Base-by-base conservation (phyloP, 1,284 basidiomycete genomes). In the Rhodotorula sp. region DNA sequence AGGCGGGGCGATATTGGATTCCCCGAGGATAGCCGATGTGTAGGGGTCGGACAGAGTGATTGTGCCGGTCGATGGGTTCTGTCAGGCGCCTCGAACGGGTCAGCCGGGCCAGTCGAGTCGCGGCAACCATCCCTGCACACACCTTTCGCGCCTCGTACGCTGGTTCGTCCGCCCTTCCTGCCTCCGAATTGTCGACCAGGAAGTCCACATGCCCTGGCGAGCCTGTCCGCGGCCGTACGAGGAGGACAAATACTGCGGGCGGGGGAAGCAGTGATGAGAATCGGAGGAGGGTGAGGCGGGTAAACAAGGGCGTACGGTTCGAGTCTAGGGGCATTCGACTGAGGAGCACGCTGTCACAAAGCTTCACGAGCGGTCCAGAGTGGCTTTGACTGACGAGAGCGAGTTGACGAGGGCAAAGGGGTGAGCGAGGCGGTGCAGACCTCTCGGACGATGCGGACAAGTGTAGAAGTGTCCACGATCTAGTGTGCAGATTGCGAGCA, bases 221-320 rank as follows among this genome's bases (percentile, higher is more conserved):
- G 53, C 19, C 20, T 17, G 8, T 24, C 4, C 69, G 69, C 8
- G 69, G 69, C 7, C 62, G 66, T 8, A 71, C 59, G 46, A 62
- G 48, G 39, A 71, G 66, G 19, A 49, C 47, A 39, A 60, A 71
- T 13, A 71, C 66, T 70, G 64, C 44, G 29, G 32, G 17, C 19
- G n/a, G 32, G 32, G 9, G 15, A 19, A 24, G 34, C n/a, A 10
- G 8, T 2, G 48, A 27, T 29, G 20, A n/a, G 52, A 34, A 30
- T 57, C 39, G 39, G 13, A 17, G 19, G 39, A 44, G 39, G 39
- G 39, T 44, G 39, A 44, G 39, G 39, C 13, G 39, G 3, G 39
- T 17, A 17, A 44, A 44, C 39, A 17, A 17, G 39, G 39, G 39
- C 39, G 39, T 44, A 44, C 39, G 11, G 39, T 44, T 44, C 39